Base-by-base conservation (phyloP, 2,329 filamentous ascomycete genomes). In the Colletotrichum sp. region DNA sequence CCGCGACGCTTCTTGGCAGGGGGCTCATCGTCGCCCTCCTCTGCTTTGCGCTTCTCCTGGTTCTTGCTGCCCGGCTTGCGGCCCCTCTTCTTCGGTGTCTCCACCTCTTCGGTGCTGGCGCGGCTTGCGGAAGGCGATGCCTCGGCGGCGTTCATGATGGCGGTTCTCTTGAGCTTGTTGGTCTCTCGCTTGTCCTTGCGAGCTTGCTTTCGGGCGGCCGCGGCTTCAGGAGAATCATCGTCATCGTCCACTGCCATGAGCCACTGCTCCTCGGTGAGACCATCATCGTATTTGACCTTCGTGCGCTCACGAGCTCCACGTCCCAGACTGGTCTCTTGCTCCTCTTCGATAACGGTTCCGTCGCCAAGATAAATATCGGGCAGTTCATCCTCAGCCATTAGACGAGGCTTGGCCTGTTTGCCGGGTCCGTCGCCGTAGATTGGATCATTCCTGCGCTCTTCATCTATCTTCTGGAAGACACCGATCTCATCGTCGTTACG, bases 231-330 rank as follows among this genome's bases (percentile, higher is more conserved):
- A 0, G 92, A 93, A 83, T 99, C 97, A 2, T 99, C 97, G 67
- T 98, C 96, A 76, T 98, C 96, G 83, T 99, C 97, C 36, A 99
- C 96, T 70, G 97, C 97, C 89, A 98, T 96, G 68, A 99, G 91
- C 97, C 97, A 99, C 85, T 99, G 98, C 87, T 99, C 97, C 86
- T 99, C 98, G 0, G 97, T 99, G 34, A 99, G 92, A 68, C 98
- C 97, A 82, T 99, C 97, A 81, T 99, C 97, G 80, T 99, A 99
- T 84, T 94, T 95, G 81, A 98, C 96, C 82, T 95, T 93, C 79
- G 96, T 98, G 77, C 98, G 93, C 86, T 99, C 97, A 87, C 97
- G 95, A 78, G 96, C 96, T 81, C 97, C 97, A 84, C 97, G 96
- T 76, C 97, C 97, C 36, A 93, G 87, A 30, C 93, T 88, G 36